phyloP scores from a whole-genome alignment of 2,329 filamentous ascomycete species.

The Coniochaeta prunicola region DNA sequence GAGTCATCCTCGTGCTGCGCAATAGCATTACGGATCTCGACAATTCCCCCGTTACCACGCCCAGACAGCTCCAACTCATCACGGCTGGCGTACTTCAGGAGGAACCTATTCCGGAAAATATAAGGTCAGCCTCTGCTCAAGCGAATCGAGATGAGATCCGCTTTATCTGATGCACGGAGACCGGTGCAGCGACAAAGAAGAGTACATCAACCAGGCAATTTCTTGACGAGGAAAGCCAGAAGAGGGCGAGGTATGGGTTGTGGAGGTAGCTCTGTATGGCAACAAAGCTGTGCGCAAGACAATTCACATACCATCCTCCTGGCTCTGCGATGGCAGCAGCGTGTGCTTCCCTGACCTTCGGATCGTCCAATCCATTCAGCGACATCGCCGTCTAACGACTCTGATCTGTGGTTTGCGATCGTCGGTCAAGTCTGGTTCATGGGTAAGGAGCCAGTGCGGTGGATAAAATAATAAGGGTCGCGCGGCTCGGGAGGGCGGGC shows the following conservation, averaged over 20 bases:
- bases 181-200: not conserved
- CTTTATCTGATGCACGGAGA: not conserved
- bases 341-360: slow-evolving; percentile 76
- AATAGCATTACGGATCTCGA: slow-evolving; percentile 74
- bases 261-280: not conserved
- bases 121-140: not conserved
- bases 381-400: slow-evolving; percentile 57
- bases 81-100: slow-evolving; percentile 83
- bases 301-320: slow-evolving; percentile 75
- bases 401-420: slow-evolving; percentile 4
- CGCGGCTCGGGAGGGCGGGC: slow-evolving; percentile 1
- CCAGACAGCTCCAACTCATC: slow-evolving; percentile 78
- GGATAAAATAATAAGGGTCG: not conserved
- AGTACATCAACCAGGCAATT: not conserved
- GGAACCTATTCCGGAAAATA: slow-evolving; percentile 59
- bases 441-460: not conserved
- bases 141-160: slow-evolving; percentile 2
- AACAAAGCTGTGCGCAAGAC: slow-evolving; percentile 2
- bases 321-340: slow-evolving; percentile 72
- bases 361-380: slow-evolving; percentile 86
- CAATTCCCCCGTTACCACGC: slow-evolving; percentile 72
- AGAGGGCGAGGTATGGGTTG: not conserved
- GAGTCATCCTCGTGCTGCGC: slow-evolving; percentile 74
- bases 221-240: not conserved
- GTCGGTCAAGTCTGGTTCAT: slow-evolving; percentile 3